Percentiles rank a stretch among this genome's conserved stretches.
Evolutionary conservation across 768 basidiomycete genomes (phyloP).

Genomic region (Suillus subluteus): DNA sequence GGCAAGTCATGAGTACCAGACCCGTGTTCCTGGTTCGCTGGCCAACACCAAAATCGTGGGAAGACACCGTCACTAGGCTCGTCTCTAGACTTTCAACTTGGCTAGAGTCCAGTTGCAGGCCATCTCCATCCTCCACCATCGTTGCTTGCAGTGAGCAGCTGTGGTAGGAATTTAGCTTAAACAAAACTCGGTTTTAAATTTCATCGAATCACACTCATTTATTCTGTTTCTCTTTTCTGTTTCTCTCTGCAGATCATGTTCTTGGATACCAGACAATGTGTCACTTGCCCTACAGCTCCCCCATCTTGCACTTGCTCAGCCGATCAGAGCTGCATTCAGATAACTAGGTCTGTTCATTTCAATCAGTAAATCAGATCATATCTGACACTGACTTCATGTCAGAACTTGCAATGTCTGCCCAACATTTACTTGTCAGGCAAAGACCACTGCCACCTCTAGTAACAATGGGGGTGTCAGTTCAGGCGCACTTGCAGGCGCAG

Average conservation of each 20-base stretch:
- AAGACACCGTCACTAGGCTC: conserved; percentile 1
- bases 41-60: conserved; percentile 1
- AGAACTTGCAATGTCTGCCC: conserved; percentile 66
- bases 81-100: conserved; percentile 9
- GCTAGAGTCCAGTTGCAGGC: conserved; percentile 7
- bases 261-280: conserved; percentile 48
- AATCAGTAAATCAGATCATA: conserved; percentile 13
- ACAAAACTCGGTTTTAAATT: conserved; percentile 16
- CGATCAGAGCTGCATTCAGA: conserved; percentile 61
- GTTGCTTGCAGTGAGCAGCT: conserved; percentile 24
- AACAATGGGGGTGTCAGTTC: conserved; percentile 51
- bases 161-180: conserved; percentile 23
- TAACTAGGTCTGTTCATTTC: conserved; percentile 51
- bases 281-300: conserved; percentile 51
- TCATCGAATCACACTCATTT: conserved; percentile 39
- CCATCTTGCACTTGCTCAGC: conserved; percentile 57
- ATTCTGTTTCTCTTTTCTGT: conserved; percentile 22
- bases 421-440: conserved; percentile 53
- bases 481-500: conserved; percentile 75
- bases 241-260: conserved; percentile 36
- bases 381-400: conserved; percentile 8
- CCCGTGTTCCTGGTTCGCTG: neutral
- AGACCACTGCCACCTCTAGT: conserved; percentile 14
- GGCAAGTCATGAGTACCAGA: too few species aligned
- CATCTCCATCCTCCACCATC: conserved; percentile 14